Conservation (phyloP, 129 eudicot genomes). For the Artemisia argyi region DNA sequence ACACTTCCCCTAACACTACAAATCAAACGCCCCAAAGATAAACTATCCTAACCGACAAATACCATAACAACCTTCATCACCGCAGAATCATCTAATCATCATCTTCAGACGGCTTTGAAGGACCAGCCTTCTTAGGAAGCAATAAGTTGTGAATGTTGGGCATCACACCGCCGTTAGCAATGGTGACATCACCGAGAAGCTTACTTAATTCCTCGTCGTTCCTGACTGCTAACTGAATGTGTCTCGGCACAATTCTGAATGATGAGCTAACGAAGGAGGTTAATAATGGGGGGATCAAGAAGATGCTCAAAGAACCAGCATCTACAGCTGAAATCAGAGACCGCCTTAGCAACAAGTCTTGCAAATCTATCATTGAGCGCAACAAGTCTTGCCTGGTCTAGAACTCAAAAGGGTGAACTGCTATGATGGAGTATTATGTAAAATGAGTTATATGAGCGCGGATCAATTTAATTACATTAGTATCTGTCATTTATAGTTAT, state of each 20-base stretch:
- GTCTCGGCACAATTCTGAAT: no score
- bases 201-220: no score
- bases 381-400: no score
- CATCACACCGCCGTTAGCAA: background rate
- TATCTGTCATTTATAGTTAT: no score
- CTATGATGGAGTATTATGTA: no score
- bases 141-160: conserved; percentile 39
- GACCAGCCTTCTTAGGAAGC: conserved; percentile 37
- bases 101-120: conserved; percentile 28
- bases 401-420: no score
- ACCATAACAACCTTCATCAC: background rate
- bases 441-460: no score
- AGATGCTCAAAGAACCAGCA: conserved; percentile 21
- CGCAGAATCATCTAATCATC: conserved; percentile 11
- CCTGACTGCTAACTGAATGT: no score
- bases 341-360: background rate
- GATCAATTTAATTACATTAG: no score
- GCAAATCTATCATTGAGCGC: no score
- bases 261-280: conserved; percentile 1
- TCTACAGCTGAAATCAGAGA: conserved; percentile 22
- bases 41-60: conserved; percentile 1
- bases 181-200: no score
- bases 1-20: background rate
- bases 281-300: conserved; percentile 12
- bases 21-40: background rate